These are phyloP conservation scores for Chrysoporthe austroafricana DNA, from an alignment of 2,329 filamentous ascomycete species.

Conservation along the genomic window DNA sequence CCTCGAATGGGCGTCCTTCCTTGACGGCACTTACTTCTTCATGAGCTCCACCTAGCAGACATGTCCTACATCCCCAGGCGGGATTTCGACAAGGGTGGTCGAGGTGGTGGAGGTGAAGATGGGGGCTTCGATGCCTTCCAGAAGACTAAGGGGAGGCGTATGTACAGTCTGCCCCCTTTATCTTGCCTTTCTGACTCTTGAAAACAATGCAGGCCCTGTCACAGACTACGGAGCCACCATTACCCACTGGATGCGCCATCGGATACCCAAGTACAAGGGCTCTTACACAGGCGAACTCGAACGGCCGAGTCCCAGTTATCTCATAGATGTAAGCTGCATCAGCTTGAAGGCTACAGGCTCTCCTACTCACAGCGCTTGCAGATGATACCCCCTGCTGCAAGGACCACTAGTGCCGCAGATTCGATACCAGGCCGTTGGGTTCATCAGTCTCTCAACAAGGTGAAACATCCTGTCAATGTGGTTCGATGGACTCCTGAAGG, in stretches of 20 bases:
- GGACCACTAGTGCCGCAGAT: constrained; percentile 75
- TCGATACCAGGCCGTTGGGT: constrained; percentile 93
- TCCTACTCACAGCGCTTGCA: constrained; percentile 40
- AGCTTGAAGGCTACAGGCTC: background rate
- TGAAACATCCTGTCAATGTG: constrained; percentile 95
- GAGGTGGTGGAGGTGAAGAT: constrained; percentile 34
- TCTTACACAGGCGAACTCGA: constrained; percentile 75
- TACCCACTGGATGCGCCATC: constrained; percentile 87
- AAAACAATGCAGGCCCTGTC: constrained; percentile 68
- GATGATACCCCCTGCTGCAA: constrained; percentile 86
- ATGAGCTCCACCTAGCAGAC: constrained; percentile 27
- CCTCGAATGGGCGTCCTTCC: background rate
- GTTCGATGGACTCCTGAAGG: constrained; percentile 98
- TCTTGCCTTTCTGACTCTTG: background rate
- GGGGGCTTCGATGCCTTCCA: constrained; percentile 28
- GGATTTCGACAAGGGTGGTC: constrained; percentile 42
- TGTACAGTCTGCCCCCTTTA: constrained; percentile 37
- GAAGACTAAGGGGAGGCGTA: constrained; percentile 57
- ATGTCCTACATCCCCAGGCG: constrained; percentile 62
- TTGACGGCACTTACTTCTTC: background rate
- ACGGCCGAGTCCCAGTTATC: constrained; percentile 84
- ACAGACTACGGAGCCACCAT: constrained; percentile 93
- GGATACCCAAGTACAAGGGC: constrained; percentile 75
- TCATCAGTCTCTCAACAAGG: constrained; percentile 97
- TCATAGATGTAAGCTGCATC: constrained; percentile 72